phyloP scores from a whole-genome alignment of 1,139 yeast species.

The Nakaseomyces kungkrabaensis region DNA sequence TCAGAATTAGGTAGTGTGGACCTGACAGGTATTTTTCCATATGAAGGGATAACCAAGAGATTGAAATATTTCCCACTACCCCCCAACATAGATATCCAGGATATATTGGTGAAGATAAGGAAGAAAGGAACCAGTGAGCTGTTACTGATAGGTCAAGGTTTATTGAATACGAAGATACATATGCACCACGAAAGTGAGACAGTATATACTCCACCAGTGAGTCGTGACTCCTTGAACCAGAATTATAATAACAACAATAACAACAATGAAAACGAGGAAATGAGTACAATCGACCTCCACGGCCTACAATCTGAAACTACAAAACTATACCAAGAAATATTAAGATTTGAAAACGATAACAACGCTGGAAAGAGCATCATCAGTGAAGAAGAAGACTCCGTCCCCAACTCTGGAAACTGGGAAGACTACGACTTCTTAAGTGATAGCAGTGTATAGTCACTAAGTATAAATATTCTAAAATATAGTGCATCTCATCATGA shows the following conservation, averaged over 20 bases:
- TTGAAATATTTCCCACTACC: background rate
- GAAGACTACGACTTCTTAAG: slow-evolving; percentile 24
- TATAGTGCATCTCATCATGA: background rate
- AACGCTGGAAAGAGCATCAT: slow-evolving; percentile 12
- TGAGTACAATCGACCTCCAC: background rate
- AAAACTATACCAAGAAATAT: slow-evolving; percentile 4
- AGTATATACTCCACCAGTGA: background rate
- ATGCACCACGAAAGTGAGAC: background rate
- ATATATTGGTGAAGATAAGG: background rate
- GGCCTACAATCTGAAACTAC: background rate
- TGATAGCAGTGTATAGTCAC: slow-evolving; percentile 10
- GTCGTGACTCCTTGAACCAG: background rate
- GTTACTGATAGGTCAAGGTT: background rate
- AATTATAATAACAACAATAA: too few species aligned
- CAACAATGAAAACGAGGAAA: background rate
- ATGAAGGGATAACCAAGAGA: background rate
- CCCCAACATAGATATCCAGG: background rate
- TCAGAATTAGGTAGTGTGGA: background rate
- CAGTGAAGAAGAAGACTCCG: slow-evolving; percentile 11
- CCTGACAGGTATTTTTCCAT: background rate
- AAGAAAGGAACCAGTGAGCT: background rate
- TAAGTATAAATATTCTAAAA: background rate
- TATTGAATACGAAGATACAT: background rate
- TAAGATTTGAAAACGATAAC: slow-evolving; percentile 11
- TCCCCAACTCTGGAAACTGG: slow-evolving; percentile 9